Evolutionary conservation across 352 stramenopile species (phyloP).

Genomic region (Nothophytophthora sp.): DNA sequence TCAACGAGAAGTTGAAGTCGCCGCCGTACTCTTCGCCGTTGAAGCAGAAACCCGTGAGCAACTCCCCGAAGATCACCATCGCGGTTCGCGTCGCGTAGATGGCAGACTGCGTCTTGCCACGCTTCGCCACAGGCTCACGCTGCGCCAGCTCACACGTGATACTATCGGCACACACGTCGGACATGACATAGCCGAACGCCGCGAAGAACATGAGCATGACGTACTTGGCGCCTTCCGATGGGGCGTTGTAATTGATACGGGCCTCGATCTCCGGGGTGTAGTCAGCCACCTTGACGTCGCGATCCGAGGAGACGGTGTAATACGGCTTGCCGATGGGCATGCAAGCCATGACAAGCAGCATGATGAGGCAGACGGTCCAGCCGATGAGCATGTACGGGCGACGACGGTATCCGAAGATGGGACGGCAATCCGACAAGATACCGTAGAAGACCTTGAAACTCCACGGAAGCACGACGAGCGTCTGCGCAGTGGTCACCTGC

Average conservation of each 20-base stretch:
- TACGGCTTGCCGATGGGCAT: slow-evolving; percentile 47
- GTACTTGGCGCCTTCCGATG: slow-evolving; percentile 45
- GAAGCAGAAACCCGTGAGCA: slow-evolving; percentile 44
- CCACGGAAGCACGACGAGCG: slow-evolving; percentile 46
- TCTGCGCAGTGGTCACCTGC: slow-evolving; percentile 23
- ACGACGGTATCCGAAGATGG: slow-evolving; percentile 57
- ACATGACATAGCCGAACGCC: slow-evolving; percentile 72
- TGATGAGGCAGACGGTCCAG: slow-evolving; percentile 45
- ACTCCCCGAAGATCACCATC: slow-evolving; percentile 32
- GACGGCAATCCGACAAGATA: slow-evolving; percentile 57
- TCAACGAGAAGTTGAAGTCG: slow-evolving; percentile 49
- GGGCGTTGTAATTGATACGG: slow-evolving; percentile 35
- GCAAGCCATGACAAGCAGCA: slow-evolving; percentile 45
- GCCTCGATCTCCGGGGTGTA: slow-evolving; percentile 27
- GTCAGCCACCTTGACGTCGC: slow-evolving; percentile 12
- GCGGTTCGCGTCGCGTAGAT: slow-evolving; percentile 51
- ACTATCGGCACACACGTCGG: slow-evolving; percentile 73
- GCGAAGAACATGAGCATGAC: slow-evolving; percentile 75
- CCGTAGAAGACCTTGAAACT: slow-evolving; percentile 72
- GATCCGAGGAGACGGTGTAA: slow-evolving; percentile 30
- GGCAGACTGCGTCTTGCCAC: slow-evolving; percentile 38
- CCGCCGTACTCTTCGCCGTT: slow-evolving; percentile 63
- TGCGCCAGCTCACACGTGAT: slow-evolving; percentile 46
- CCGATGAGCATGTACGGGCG: slow-evolving; percentile 68
- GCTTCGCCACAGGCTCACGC: slow-evolving; percentile 40